A percentile compares a stretch with the other conserved stretches of the same genome.
phyloP scores from a whole-genome alignment of 257 asterid species.

The Craterostigma plantagineum region DNA sequence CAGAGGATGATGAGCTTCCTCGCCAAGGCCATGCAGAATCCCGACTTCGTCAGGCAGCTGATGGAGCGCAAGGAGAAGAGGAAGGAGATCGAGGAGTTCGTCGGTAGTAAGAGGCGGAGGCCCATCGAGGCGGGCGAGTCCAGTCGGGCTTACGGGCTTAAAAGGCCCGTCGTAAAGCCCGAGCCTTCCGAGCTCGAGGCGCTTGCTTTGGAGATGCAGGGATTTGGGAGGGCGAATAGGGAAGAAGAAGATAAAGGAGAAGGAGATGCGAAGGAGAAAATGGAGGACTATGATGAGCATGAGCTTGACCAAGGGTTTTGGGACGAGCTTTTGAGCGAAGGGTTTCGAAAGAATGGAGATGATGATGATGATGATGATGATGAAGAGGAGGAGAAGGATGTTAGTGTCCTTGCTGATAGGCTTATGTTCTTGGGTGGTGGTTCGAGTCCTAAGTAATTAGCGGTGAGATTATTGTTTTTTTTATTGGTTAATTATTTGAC shows the following conservation, averaged over 20 bases:
- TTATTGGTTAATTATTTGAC: too few relatives aligned
- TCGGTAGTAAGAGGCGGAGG: slow-evolving; percentile 35
- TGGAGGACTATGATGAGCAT: slow-evolving; percentile 10
- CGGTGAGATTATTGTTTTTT: too few relatives aligned
- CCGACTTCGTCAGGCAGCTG: slow-evolving; percentile 43
- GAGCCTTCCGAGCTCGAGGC: slow-evolving; percentile 75
- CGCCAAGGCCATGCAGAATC: slow-evolving; percentile 69
- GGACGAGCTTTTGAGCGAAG: slow-evolving; percentile 61
- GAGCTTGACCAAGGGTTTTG: slow-evolving; percentile 69
- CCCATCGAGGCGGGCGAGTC: slow-evolving; percentile 37
- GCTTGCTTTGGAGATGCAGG: slow-evolving; percentile 76
- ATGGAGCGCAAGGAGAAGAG: slow-evolving; percentile 45
- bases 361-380: slow-evolving; percentile 8
- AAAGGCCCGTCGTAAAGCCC: slow-evolving; percentile 13
- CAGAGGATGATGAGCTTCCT: slow-evolving; percentile 83
- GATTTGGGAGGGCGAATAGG: slow-evolving; percentile 22
- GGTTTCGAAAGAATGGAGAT: slow-evolving; percentile 18
- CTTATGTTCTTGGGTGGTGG: slow-evolving; percentile 40
- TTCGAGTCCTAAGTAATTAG: slow-evolving; percentile 6
- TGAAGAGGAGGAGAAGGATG: slow-evolving; percentile 33
- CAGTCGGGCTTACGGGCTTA: slow-evolving; percentile 5
- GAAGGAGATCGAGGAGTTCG: slow-evolving; percentile 37
- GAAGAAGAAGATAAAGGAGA: slow-evolving; percentile 14
- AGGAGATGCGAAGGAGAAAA: slow-evolving; percentile 6
- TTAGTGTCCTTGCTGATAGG: slow-evolving; percentile 40